Evolutionary conservation across 345 rosid species (phyloP).

Genomic region (Triadica sebifera): DNA sequence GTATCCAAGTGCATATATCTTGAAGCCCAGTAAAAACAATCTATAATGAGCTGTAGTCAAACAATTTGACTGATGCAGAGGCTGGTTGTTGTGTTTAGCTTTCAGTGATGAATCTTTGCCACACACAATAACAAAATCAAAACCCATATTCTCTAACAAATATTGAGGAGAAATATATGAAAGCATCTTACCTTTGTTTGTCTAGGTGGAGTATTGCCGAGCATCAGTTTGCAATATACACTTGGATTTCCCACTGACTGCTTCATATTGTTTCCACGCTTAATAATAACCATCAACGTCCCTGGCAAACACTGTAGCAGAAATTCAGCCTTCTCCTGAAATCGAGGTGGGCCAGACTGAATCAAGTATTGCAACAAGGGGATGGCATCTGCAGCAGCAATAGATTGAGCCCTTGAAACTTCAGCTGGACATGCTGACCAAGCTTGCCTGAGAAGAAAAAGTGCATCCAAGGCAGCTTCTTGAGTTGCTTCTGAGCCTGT

Average conservation of each 20-base stretch:
- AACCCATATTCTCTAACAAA: not conserved
- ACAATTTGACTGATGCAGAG: not conserved
- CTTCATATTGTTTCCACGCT: constrained; percentile 97
- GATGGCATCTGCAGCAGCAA: constrained; percentile 98
- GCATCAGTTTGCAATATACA: constrained; percentile 89
- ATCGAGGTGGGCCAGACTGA: constrained; percentile 99
- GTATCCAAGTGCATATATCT: not conserved
- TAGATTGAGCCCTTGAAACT: constrained; percentile 91
- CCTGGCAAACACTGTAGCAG: constrained; percentile 98
- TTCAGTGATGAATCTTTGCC: not conserved
- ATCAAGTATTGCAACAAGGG: constrained; percentile 91
- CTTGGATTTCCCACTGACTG: constrained; percentile 99
- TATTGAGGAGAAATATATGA: not conserved
- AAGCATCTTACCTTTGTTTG: constrained; percentile 66
- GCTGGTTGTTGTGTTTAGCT: not conserved
- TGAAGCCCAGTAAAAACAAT: not conserved
- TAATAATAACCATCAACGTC: constrained; percentile 82
- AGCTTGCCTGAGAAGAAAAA: constrained; percentile 96
- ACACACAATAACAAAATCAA: not conserved
- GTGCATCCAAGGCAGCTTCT: constrained; percentile 96
- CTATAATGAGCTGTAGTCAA: not conserved
- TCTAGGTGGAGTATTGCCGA: constrained; percentile 80
- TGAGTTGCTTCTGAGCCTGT: constrained; percentile 96
- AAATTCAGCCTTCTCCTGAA: constrained; percentile 98
- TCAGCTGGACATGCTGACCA: constrained; percentile 99